Base-by-base conservation (phyloP, 169 alveolate species). In the Plasmodium blacklocki region DNA sequence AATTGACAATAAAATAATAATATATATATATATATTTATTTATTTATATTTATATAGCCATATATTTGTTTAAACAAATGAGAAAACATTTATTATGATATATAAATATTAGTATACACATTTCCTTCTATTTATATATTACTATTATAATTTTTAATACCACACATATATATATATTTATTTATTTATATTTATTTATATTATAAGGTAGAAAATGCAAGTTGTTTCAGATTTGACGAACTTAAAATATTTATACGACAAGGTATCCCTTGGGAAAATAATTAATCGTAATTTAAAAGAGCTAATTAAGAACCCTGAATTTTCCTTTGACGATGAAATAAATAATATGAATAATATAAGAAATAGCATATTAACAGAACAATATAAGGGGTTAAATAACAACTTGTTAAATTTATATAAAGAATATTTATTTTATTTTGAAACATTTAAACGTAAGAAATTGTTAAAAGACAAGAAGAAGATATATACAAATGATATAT, bases 341-440 rank as follows among this genome's bases (percentile, higher is more conserved):
- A 14, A 32, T 21, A 45, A 32, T 15, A 68, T 83, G 45, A 43
- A 68, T 14, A 83, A 59, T 11, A 1, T 83, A 9, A 60, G 91
- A 49, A 73, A 68, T 9, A 11, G 39, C 12, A 83, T 83, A 58
- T 21, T 83, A 9, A 47, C 26, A 18, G 73, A 68, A 62, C 91
- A 83, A 15, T 39, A 23, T 4, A 83, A 70, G 23, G 91, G 80
- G 3, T 0, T 59, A 8, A 63, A 49, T 32, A 50, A 2, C 12
- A 67, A 60, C 11, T 70, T 83, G 39, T 62, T 83, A 83, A 83
- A 58, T 15, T 70, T 83, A 63, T 83, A 83, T 62, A 83, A 83
- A 52, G 91, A 83, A 62, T 83, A 83, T 83, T 83, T 83, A 83
- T 83, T 83, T 83, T 83, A 58, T 73, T 83, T 83, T 29, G 91